A percentile compares a stretch with the other conserved stretches of the same genome.
phyloP scores from a whole-genome alignment of 2,329 filamentous ascomycete species.

The Dactylellina cionopaga region DNA sequence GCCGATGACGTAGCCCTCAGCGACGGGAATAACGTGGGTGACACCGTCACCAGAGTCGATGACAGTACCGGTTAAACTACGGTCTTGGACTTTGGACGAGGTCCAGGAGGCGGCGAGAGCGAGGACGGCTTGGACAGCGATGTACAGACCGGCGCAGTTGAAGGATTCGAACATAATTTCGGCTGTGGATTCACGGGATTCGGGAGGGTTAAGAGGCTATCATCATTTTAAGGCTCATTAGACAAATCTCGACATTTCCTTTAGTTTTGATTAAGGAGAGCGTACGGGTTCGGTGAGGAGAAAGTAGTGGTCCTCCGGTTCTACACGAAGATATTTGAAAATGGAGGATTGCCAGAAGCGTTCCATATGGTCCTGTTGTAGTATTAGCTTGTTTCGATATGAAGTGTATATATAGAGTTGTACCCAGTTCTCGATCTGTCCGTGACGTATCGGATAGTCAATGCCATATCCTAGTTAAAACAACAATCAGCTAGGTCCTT shows the following conservation, averaged over 20 bases:
- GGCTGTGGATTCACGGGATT: conserved; percentile 98
- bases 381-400: conserved; percentile 36
- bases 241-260: not conserved
- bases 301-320: conserved; percentile 98
- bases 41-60: conserved; percentile 99
- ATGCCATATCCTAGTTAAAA: conserved; percentile 85
- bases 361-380: conserved; percentile 90
- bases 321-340: conserved; percentile 98
- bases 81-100: conserved; percentile 94
- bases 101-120: conserved; percentile 98
- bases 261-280: conserved; percentile 26
- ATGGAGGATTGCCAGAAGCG: conserved; percentile 99
- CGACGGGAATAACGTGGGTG: conserved; percentile 97
- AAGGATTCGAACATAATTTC: conserved; percentile 99
- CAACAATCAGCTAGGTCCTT: too few species aligned
- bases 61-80: conserved; percentile 94
- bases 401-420: conserved; percentile 55
- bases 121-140: conserved; percentile 96
- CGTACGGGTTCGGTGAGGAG: conserved; percentile 94
- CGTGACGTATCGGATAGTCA: conserved; percentile 96
- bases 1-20: conserved; percentile 97
- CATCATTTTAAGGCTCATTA: conserved; percentile 39
- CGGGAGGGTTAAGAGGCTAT: conserved; percentile 95
- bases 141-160: conserved; percentile 98
- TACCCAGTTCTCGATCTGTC: conserved; percentile 99